Conservation (phyloP, 1,284 basidiomycete species). For the Laetiporus sulphureus region DNA sequence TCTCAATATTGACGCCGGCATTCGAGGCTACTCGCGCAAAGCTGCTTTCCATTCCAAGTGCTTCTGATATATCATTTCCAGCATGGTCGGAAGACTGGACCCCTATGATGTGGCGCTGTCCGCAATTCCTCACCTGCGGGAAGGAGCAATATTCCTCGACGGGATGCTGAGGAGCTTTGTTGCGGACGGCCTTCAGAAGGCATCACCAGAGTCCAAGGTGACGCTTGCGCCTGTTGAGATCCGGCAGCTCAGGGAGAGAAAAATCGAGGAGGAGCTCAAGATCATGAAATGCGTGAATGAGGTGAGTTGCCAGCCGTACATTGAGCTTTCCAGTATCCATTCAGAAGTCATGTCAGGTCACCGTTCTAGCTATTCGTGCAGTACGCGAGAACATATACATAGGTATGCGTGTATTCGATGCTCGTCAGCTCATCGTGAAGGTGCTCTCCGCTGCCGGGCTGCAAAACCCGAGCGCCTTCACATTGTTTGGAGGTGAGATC, state of each 20-base stretch:
- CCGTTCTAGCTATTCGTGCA: slow-evolving; percentile 65
- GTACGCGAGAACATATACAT: slow-evolving; percentile 57
- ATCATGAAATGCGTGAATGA: slow-evolving; percentile 77
- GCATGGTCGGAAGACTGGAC: slow-evolving; percentile 70
- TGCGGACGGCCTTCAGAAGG: slow-evolving; percentile 50
- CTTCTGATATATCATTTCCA: slow-evolving; percentile 40
- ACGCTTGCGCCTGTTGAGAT: slow-evolving; percentile 47
- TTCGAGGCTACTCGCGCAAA: slow-evolving; percentile 75
- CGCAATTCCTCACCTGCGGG: slow-evolving; percentile 31
- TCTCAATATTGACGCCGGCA: slow-evolving; percentile 66
- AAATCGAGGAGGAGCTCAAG: slow-evolving; percentile 63
- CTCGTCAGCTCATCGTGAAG: slow-evolving; percentile 43
- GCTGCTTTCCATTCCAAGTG: slow-evolving; percentile 45
- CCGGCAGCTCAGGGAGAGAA: slow-evolving; percentile 63
- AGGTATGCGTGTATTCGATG: slow-evolving; percentile 74
- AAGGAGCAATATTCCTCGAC: slow-evolving; percentile 53
- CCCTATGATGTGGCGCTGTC: slow-evolving; percentile 55
- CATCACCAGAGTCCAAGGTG: slow-evolving; percentile 33
- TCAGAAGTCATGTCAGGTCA: slow-evolving; percentile 40
- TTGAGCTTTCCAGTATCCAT: not conserved
- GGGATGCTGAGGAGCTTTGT: slow-evolving; percentile 53
- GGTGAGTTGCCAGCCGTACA: slow-evolving; percentile 44
- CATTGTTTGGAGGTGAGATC: slow-evolving; percentile 70
- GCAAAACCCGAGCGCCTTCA: slow-evolving; percentile 48
- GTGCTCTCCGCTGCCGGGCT: slow-evolving; percentile 58